Evolutionary conservation across 805 yeast species (phyloP).

Genomic region (Ogataea pilisensis): DNA sequence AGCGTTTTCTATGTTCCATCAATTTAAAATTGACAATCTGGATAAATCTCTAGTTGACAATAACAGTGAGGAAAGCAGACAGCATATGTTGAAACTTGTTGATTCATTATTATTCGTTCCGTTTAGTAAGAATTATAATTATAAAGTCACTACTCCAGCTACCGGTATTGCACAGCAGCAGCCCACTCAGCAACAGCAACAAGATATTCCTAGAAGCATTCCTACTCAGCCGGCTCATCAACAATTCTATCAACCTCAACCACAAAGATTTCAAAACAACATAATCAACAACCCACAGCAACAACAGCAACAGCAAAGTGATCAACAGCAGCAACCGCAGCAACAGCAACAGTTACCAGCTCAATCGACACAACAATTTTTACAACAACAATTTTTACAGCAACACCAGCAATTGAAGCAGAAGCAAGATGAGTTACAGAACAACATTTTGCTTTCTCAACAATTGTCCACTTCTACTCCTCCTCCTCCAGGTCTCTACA

Average conservation of each 20-base stretch:
- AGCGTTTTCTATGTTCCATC: conserved; percentile 22
- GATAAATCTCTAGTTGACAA: conserved; percentile 10
- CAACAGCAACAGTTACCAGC: conserved; percentile 29
- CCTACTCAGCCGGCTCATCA: conserved; percentile 26
- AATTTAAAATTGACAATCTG: conserved; percentile 14
- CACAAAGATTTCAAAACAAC: conserved; percentile 23
- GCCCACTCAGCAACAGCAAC: conserved; percentile 3
- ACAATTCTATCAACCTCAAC: conserved; percentile 30
- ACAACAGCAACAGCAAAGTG: conserved; percentile 29
- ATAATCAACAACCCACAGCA: conserved; percentile 23
- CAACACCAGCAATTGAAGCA: conserved; percentile 27
- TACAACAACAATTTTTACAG: conserved; percentile 28
- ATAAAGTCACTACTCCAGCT: conserved; percentile 18
- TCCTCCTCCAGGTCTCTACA: conserved; percentile 71
- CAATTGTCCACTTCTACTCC: conserved; percentile 45
- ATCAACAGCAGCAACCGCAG: conserved; percentile 24
- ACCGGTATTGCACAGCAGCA: conserved; percentile 4
- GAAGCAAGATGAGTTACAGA: conserved; percentile 14
- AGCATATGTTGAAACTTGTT: conserved; percentile 23
- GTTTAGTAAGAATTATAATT: conserved; percentile 29
- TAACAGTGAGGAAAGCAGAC: conserved; percentile 16
- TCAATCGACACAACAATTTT: conserved; percentile 27
- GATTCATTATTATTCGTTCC: conserved; percentile 33
- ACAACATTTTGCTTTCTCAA: conserved; percentile 17
- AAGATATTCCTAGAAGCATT: neutral